Conservation (phyloP, 2,329 filamentous ascomycete genomes). For the Diaporthe vexans region DNA sequence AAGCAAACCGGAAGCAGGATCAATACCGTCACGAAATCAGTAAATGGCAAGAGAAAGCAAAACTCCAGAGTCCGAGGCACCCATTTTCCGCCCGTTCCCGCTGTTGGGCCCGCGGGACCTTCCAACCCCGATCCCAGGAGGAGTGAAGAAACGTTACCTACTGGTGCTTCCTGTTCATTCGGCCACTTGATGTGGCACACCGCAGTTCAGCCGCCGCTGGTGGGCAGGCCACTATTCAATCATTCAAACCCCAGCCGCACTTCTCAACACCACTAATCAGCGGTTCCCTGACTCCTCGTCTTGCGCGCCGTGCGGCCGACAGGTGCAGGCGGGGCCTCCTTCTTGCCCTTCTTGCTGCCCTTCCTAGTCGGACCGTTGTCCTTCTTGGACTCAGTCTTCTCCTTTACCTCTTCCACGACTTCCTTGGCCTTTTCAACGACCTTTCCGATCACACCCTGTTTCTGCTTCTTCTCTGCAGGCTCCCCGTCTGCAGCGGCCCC, state of each 20-base stretch:
- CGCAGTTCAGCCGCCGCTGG: conserved; percentile 2
- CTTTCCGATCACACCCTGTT: conserved; percentile 39
- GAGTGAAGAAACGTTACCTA: conserved; percentile 23
- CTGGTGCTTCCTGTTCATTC: conserved; percentile 2
- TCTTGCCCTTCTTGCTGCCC: conserved; percentile 46
- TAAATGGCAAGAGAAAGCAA: conserved; percentile 24
- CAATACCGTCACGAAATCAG: conserved; percentile 10
- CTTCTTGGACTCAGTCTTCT: conserved; percentile 34
- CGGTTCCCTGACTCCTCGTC: conserved; percentile 55
- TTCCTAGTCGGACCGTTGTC: conserved; percentile 41
- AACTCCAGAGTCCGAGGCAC: conserved; percentile 36
- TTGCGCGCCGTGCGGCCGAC: conserved; percentile 55
- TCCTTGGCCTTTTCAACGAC: conserved; percentile 40
- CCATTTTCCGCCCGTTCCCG: conserved; percentile 33
- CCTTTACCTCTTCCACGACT: conserved; percentile 38
- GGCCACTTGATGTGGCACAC: not conserved
- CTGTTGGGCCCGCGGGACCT: conserved; percentile 8
- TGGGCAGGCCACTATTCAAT: not conserved
- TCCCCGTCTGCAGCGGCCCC: conserved; percentile 22
- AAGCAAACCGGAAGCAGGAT: conserved; percentile 16
- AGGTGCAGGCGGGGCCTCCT: conserved; percentile 44
- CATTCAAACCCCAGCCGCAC: not conserved
- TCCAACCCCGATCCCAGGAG: conserved; percentile 11
- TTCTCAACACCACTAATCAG: conserved; percentile 4
- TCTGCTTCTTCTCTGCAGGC: conserved; percentile 40